Conservation (phyloP, 176 grass and related monocot species). For the Avena insularis region DNA sequence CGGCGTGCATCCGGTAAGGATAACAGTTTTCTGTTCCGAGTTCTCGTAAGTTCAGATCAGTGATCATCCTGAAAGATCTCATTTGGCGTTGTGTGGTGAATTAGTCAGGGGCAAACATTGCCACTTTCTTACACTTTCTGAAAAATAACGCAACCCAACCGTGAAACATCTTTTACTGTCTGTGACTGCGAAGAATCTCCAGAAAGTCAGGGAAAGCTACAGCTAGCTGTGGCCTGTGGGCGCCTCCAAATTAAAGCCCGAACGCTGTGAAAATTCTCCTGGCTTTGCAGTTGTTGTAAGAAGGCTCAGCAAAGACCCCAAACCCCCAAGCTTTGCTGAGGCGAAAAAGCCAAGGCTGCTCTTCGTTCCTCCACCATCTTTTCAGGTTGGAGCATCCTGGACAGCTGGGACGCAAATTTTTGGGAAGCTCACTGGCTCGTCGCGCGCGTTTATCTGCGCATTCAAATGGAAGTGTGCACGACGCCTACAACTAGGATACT, state of each 20-base stretch:
- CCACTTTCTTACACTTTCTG: background rate
- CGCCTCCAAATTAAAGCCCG: background rate
- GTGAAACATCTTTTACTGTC: background rate
- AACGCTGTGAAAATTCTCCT: slow-evolving; percentile 18
- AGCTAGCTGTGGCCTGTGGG: background rate
- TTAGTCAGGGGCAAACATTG: background rate
- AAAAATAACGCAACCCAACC: background rate
- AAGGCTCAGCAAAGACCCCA: slow-evolving; percentile 4
- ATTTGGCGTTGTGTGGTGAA: background rate
- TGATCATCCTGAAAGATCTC: background rate
- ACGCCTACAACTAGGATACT: background rate
- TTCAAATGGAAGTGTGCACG: slow-evolving; percentile 26
- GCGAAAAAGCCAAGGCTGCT: slow-evolving; percentile 38
- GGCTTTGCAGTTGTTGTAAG: background rate
- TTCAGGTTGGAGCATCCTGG: slow-evolving; percentile 23
- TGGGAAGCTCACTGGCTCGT: background rate
- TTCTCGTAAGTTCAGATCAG: background rate
- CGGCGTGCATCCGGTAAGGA: background rate
- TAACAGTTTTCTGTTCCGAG: background rate
- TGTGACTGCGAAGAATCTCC: background rate
- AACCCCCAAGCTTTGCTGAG: slow-evolving; percentile 26
- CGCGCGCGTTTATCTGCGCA: background rate
- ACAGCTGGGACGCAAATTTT: slow-evolving; percentile 11
- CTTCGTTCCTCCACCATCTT: slow-evolving; percentile 2
- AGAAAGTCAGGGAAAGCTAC: slow-evolving; percentile 37